Percentiles rank a stretch among this genome's conserved stretches.
Evolutionary conservation across 352 stramenopile genomes (phyloP).

Genomic region (Pythium brachiatum): DNA sequence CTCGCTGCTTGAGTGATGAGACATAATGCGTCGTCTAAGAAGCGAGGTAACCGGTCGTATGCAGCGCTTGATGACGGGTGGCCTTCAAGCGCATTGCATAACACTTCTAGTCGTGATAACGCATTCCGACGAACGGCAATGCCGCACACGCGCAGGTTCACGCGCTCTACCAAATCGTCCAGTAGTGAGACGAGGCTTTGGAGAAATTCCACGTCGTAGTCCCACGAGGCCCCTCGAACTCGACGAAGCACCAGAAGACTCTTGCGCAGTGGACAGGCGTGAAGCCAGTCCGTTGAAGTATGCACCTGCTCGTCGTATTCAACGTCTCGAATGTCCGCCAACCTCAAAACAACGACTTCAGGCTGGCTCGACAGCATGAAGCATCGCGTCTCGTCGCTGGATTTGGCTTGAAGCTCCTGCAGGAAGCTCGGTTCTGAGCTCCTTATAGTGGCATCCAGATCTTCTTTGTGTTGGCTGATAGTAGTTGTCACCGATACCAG

Average conservation of each 20-base stretch:
- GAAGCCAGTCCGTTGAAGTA: neutral
- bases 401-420: neutral
- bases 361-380: constrained; percentile 11
- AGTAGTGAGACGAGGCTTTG: constrained; percentile 36
- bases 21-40: constrained; percentile 31
- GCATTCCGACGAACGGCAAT: constrained; percentile 39
- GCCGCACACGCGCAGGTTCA: constrained; percentile 49
- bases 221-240: constrained; percentile 44
- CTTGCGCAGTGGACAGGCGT: constrained; percentile 9
- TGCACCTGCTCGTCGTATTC: neutral
- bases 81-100: constrained; percentile 17
- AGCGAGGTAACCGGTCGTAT: constrained; percentile 21
- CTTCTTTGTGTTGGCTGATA: neutral
- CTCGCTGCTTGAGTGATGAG: constrained; percentile 32
- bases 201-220: constrained; percentile 61
- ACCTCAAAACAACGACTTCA: constrained; percentile 25
- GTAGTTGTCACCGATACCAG: constrained; percentile 1
- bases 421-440: neutral
- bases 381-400: constrained; percentile 1
- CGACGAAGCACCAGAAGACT: constrained; percentile 50
- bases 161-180: constrained; percentile 38
- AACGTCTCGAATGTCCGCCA: constrained; percentile 12
- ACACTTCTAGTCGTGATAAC: constrained; percentile 23
- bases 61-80: constrained; percentile 19
- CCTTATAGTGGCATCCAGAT: neutral